These are phyloP conservation scores for Candida smagusa DNA, from an alignment of 1,139 yeast species.

Conservation along the genomic window DNA sequence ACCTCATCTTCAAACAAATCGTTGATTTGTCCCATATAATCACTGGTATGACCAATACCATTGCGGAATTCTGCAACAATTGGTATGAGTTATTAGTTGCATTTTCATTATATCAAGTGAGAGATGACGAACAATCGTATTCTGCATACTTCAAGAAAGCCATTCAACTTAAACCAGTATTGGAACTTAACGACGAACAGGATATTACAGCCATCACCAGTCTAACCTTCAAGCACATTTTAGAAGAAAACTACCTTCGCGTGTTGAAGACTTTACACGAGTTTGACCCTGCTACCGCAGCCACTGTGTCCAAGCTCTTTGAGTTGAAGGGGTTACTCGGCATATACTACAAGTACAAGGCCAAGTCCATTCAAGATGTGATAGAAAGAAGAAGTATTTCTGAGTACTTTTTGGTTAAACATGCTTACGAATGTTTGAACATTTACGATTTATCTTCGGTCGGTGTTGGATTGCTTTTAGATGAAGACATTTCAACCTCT, in stretches of 20 bases:
- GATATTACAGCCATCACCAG: conserved; percentile 45
- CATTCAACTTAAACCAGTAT: conserved; percentile 30
- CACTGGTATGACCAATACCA: conserved; percentile 54
- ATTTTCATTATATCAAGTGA: conserved; percentile 57
- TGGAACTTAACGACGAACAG: conserved; percentile 15
- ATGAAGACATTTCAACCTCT: conserved; percentile 26
- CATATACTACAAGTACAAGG: conserved; percentile 36
- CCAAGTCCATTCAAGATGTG: conserved; percentile 5
- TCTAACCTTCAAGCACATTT: conserved; percentile 55
- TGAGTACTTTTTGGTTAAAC: conserved; percentile 57
- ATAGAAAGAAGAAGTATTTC: conserved; percentile 44
- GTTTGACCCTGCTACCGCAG: conserved; percentile 65
- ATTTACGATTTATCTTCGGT: conserved; percentile 56
- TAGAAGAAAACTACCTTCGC: conserved; percentile 56
- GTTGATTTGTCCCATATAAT: conserved; percentile 42
- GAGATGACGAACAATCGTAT: conserved; percentile 36
- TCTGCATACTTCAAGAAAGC: conserved; percentile 34
- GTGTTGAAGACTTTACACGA: conserved; percentile 61
- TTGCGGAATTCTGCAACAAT: conserved; percentile 43
- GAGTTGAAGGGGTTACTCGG: conserved; percentile 62
- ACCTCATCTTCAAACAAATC: conserved; percentile 36
- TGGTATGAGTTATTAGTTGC: conserved; percentile 78
- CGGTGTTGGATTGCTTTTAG: conserved; percentile 55
- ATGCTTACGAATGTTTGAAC: conserved; percentile 55
- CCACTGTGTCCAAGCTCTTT: conserved; percentile 60